Conservation (phyloP, 192 early-diverging fungal genomes). For the Coemansia sp. region DNA sequence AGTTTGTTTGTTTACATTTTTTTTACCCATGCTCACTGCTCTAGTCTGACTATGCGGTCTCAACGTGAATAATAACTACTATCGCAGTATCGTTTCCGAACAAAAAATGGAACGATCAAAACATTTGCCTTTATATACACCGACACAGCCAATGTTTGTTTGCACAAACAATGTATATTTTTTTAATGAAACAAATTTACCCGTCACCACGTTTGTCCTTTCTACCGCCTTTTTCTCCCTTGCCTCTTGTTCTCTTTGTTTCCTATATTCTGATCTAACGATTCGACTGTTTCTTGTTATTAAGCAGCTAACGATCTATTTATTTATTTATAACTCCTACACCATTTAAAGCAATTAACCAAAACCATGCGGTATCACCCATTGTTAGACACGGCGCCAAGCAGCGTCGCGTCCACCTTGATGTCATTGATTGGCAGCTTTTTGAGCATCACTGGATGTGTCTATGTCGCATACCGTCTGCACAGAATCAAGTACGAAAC, state of each 20-base stretch:
- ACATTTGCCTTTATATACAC: neutral
- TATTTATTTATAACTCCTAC: neutral
- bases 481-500: neutral
- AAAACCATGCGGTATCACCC: constrained; percentile 31
- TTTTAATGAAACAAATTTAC: neutral
- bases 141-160: neutral
- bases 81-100: neutral
- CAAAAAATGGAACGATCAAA: neutral
- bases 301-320: neutral
- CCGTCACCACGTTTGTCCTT: neutral
- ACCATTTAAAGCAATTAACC: neutral
- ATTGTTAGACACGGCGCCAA: constrained; percentile 44
- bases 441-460: constrained; percentile 24
- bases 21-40: neutral
- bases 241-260: neutral
- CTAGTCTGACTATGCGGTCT: neutral
- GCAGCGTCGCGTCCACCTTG: constrained; percentile 42
- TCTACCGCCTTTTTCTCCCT: neutral
- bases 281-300: neutral
- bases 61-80: neutral
- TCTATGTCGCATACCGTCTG: constrained; percentile 20
- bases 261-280: neutral
- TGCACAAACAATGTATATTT: neutral
- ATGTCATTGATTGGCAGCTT: constrained; percentile 26
- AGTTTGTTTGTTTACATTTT: neutral